Evolutionary conservation across 1,139 yeast genomes (phyloP).

Genomic region (Yamadazyma atmosphaerica): DNA sequence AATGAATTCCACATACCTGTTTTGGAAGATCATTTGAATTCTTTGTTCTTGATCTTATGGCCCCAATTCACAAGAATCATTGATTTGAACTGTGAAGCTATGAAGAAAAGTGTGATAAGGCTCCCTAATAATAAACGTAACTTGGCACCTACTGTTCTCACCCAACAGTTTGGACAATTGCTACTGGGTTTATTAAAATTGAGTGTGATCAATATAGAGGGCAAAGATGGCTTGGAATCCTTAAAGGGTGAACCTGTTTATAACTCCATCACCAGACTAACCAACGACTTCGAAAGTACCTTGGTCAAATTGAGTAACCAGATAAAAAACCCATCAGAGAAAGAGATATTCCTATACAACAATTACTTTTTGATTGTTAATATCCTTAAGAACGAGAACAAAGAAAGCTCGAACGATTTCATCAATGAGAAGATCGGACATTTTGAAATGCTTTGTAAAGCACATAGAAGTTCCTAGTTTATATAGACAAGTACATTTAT

Average conservation of each 20-base stretch:
- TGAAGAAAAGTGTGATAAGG: slow-evolving; percentile 39
- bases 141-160: slow-evolving; percentile 58
- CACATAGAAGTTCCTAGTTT: slow-evolving; percentile 40
- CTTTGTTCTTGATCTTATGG: slow-evolving; percentile 72
- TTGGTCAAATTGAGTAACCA: slow-evolving; percentile 65
- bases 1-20: slow-evolving; percentile 67
- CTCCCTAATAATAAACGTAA: slow-evolving; percentile 28
- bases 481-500: slow-evolving; percentile 2
- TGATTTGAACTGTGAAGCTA: slow-evolving; percentile 73
- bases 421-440: slow-evolving; percentile 61
- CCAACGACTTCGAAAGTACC: slow-evolving; percentile 77
- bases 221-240: slow-evolving; percentile 20
- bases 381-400: slow-evolving; percentile 47
- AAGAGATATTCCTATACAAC: slow-evolving; percentile 72
- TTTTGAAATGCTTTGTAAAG: slow-evolving; percentile 60
- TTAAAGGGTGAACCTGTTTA: slow-evolving; percentile 67
- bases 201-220: slow-evolving; percentile 26
- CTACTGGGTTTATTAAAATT: slow-evolving; percentile 72
- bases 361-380: slow-evolving; percentile 64
- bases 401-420: slow-evolving; percentile 41
- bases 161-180: slow-evolving; percentile 79
- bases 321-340: slow-evolving; percentile 42
- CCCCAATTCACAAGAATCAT: slow-evolving; percentile 78
- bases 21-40: slow-evolving; percentile 70
- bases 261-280: slow-evolving; percentile 63